These are phyloP conservation scores for Boletus sp. DNA, from an alignment of 768 basidiomycete species.

Conservation along the genomic window DNA sequence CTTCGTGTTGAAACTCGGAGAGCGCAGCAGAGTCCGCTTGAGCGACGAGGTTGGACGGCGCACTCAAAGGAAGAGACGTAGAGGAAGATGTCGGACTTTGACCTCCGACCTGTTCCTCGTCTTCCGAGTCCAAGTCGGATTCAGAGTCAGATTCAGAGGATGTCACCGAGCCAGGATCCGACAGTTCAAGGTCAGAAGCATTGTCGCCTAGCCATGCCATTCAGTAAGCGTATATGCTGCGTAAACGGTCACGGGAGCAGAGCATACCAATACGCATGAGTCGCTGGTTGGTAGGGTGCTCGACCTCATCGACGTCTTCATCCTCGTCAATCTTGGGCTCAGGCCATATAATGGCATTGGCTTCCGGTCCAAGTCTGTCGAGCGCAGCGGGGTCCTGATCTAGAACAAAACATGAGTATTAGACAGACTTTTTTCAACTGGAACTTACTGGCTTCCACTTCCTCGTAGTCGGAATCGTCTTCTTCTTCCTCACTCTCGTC, in stretches of 20 bases:
- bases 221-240: not conserved
- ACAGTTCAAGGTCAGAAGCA: slow-evolving; percentile 57
- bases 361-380: slow-evolving; percentile 57
- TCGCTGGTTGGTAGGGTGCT: slow-evolving; percentile 64
- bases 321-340: slow-evolving; percentile 53
- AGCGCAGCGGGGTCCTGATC: slow-evolving; percentile 47
- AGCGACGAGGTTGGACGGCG: slow-evolving; percentile 37
- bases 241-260: not conserved
- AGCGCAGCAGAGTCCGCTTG: slow-evolving; percentile 45
- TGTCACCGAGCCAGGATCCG: slow-evolving; percentile 56
- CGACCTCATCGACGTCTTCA: slow-evolving; percentile 58
- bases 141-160: slow-evolving; percentile 47
- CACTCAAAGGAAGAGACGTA: slow-evolving; percentile 41
- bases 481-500: slow-evolving; percentile 29
- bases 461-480: slow-evolving; percentile 64
- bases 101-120: slow-evolving; percentile 38
- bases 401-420: slow-evolving; percentile 21
- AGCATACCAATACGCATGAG: slow-evolving; percentile 70
- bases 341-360: slow-evolving; percentile 84
- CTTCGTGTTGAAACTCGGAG: slow-evolving; percentile 73
- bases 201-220: slow-evolving; percentile 45
- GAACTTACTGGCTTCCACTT: slow-evolving; percentile 60
- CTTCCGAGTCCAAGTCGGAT: slow-evolving; percentile 39
- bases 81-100: slow-evolving; percentile 43
- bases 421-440: not conserved